Evolutionary conservation across 306 rosid species (phyloP).

Genomic region (Macrotyloma uniflorum): DNA sequence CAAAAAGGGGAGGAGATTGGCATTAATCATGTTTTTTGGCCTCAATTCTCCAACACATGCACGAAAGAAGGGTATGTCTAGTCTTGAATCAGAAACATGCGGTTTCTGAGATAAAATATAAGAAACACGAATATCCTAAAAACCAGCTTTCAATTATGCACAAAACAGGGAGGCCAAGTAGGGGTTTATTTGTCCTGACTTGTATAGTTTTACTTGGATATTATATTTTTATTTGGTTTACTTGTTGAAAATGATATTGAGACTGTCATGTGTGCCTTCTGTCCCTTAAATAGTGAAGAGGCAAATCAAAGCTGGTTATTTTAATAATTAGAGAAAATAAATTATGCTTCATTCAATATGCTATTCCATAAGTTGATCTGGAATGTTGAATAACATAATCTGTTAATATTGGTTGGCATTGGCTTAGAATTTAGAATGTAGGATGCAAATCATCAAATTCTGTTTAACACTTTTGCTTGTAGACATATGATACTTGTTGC

Average conservation of each 20-base stretch:
- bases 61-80: not conserved
- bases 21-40: not conserved
- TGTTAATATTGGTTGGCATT: not conserved
- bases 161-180: not conserved
- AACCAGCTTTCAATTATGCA: not conserved
- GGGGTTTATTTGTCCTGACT: not conserved
- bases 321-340: conserved; percentile 3
- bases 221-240: not conserved
- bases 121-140: not conserved
- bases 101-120: not conserved
- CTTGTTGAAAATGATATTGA: conserved; percentile 24
- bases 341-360: not conserved
- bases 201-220: not conserved
- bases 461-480: not conserved
- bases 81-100: not conserved
- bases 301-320: not conserved
- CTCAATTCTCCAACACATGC: not conserved
- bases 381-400: conserved; percentile 6
- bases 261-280: not conserved
- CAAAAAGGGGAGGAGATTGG: not conserved
- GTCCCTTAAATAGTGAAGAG: conserved; percentile 3
- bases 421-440: not conserved
- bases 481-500: conserved; percentile 28
- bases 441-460: not conserved
- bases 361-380: conserved; percentile 20